Percentiles rank a stretch among this genome's conserved stretches.
Conservation (phyloP, 257 asterid genomes). For the Fraxinus pennsylvanica region DNA sequence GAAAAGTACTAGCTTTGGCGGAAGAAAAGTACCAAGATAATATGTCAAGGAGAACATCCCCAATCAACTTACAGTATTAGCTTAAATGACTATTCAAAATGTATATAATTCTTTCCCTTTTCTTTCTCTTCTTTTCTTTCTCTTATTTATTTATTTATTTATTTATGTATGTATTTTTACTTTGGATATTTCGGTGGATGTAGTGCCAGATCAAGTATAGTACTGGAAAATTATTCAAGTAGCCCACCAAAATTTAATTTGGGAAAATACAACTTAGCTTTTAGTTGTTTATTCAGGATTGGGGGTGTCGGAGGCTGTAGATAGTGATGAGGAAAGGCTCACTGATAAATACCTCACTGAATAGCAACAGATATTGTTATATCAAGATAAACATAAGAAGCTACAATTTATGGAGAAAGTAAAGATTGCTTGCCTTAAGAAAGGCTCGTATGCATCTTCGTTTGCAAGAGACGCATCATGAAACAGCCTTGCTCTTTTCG, state of each 20-base stretch:
- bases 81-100: too few species aligned
- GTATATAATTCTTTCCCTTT: neutral
- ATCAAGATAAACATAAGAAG: neutral
- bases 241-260: neutral
- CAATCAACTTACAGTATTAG: constrained; percentile 18
- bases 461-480: constrained; percentile 67
- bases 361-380: neutral
- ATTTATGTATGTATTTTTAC: neutral
- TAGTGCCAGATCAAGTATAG: neutral
- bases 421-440: constrained; percentile 59
- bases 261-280: neutral
- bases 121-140: neutral
- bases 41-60: neutral
- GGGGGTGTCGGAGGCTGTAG: neutral
- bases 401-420: constrained; percentile 17
- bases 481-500: constrained; percentile 80
- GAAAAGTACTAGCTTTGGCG: too few species aligned
- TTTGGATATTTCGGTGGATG: neutral
- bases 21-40: too few species aligned
- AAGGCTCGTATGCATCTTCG: constrained; percentile 86
- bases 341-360: neutral
- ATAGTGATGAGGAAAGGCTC: neutral
- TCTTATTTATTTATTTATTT: too few species aligned
- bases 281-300: neutral
- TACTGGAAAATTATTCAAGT: neutral